Evolutionary conservation across 2,329 filamentous ascomycete genomes (phyloP).

Genomic region (Beauveria brongniartii): DNA sequence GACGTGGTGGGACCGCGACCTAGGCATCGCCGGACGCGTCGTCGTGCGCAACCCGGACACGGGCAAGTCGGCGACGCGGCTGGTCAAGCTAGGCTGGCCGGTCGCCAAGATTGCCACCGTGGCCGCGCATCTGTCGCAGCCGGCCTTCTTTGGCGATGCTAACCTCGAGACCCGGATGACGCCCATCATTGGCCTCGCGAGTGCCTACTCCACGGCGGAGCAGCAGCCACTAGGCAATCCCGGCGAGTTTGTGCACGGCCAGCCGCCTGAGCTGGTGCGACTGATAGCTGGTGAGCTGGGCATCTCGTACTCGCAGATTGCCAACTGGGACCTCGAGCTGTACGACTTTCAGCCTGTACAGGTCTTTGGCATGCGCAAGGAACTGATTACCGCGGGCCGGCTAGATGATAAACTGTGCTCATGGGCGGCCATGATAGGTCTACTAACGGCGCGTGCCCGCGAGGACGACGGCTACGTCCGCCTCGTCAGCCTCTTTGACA

Average conservation of each 20-base stretch:
- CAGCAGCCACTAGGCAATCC: conserved; percentile 43
- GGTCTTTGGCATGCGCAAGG: conserved; percentile 76
- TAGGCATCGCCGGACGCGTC: conserved; percentile 83
- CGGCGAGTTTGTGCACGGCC: conserved; percentile 69
- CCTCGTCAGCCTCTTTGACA: conserved; percentile 88
- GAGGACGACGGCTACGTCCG: conserved; percentile 65
- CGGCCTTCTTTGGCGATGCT: conserved; percentile 59
- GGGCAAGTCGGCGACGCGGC: conserved; percentile 68
- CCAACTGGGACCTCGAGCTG: conserved; percentile 96
- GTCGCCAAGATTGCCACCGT: conserved; percentile 88
- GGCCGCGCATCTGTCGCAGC: conserved; percentile 57
- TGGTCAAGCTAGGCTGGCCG: conserved; percentile 91
- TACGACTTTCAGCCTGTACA: conserved; percentile 84
- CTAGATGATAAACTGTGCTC: conserved; percentile 98
- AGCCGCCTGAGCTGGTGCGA: conserved; percentile 77
- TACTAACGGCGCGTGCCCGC: conserved; percentile 59
- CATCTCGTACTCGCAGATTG: conserved; percentile 66
- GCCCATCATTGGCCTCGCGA: conserved; percentile 88
- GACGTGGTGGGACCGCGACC: conserved; percentile 96
- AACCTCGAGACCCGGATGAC: conserved; percentile 92
- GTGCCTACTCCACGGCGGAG: conserved; percentile 41
- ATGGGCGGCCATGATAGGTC: conserved; percentile 78
- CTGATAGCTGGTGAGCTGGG: conserved; percentile 71
- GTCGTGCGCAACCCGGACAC: conserved; percentile 64
- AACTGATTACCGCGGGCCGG: conserved; percentile 89